These are phyloP conservation scores for Parastagonospora avenae DNA, from an alignment of 2,329 filamentous ascomycete genomes.

Conservation along the genomic window DNA sequence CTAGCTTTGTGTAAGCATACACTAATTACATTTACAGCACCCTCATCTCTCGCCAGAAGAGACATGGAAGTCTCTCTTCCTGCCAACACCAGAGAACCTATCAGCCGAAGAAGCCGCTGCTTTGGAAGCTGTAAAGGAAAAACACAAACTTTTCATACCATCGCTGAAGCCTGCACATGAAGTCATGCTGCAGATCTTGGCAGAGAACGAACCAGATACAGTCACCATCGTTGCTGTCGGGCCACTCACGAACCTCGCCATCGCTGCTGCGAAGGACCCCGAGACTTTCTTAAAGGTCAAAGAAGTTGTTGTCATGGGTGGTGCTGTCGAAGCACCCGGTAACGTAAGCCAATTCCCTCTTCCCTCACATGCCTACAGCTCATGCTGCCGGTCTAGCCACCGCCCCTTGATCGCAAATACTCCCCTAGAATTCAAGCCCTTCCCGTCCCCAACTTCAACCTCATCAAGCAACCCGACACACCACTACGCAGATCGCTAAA, in stretches of 20 bases:
- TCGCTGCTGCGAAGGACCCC: constrained; percentile 86
- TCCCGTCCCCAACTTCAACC: constrained; percentile 41
- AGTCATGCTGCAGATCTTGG: constrained; percentile 86
- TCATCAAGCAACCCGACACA: constrained; percentile 47
- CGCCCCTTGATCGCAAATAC: constrained; percentile 27
- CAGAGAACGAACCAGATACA: constrained; percentile 79
- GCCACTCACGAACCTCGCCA: constrained; percentile 88
- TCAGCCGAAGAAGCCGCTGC: constrained; percentile 40
- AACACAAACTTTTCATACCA: constrained; percentile 68
- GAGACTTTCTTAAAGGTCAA: constrained; percentile 88
- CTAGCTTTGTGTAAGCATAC: not conserved
- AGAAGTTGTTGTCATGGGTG: constrained; percentile 95
- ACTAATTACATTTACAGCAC: constrained; percentile 44
- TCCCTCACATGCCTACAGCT: constrained; percentile 2
- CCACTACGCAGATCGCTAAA: constrained; percentile 39
- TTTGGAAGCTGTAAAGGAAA: constrained; percentile 43
- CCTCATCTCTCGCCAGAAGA: constrained; percentile 54
- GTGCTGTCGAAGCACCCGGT: constrained; percentile 76
- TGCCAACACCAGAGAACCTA: constrained; percentile 39
- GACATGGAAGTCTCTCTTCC: constrained; percentile 55
- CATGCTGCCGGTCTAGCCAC: constrained; percentile 22
- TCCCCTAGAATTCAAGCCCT: constrained; percentile 18
- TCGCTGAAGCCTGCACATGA: constrained; percentile 76
- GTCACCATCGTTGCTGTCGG: constrained; percentile 91
- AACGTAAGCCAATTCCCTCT: constrained; percentile 59